Evolutionary conservation across 495 filamentous ascomycete species (phyloP).

Genomic region (Talaromyces thailandensis): DNA sequence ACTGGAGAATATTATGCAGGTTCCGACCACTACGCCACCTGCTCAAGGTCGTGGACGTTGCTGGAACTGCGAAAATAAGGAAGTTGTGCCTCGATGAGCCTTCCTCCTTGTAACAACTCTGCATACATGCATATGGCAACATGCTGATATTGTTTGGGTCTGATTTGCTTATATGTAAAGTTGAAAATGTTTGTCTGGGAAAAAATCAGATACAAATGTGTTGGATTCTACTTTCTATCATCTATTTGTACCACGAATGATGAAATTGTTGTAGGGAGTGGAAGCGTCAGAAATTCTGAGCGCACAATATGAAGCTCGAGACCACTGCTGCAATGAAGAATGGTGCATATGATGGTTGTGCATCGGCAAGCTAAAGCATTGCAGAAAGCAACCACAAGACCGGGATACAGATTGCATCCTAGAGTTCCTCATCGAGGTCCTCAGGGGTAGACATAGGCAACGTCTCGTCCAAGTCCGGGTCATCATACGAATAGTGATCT

Average conservation of each 20-base stretch:
- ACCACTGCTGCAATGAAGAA: not conserved
- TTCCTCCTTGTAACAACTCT: not conserved
- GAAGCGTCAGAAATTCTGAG: not conserved
- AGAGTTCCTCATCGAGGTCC: not conserved
- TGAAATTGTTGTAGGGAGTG: not conserved
- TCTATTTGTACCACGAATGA: not conserved
- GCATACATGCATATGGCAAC: not conserved
- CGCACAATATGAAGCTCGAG: not conserved
- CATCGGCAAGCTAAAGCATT: not conserved
- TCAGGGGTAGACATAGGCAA: not conserved
- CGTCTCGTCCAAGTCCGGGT: not conserved
- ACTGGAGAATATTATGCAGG: not conserved
- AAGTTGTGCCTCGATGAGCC: not conserved
- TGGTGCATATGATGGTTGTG: not conserved
- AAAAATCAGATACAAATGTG: not conserved
- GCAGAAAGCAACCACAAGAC: not conserved
- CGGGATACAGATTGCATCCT: not conserved
- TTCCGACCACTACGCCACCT: not conserved
- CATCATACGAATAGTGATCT: not conserved
- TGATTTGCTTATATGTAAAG: not conserved
- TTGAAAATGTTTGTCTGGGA: not conserved
- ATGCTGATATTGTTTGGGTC: not conserved
- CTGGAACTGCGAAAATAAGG: not conserved
- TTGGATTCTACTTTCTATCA: not conserved
- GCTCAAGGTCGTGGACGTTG: not conserved